phyloP scores from a whole-genome alignment of 805 yeast genomes.

The Lachancea thermotolerans region DNA sequence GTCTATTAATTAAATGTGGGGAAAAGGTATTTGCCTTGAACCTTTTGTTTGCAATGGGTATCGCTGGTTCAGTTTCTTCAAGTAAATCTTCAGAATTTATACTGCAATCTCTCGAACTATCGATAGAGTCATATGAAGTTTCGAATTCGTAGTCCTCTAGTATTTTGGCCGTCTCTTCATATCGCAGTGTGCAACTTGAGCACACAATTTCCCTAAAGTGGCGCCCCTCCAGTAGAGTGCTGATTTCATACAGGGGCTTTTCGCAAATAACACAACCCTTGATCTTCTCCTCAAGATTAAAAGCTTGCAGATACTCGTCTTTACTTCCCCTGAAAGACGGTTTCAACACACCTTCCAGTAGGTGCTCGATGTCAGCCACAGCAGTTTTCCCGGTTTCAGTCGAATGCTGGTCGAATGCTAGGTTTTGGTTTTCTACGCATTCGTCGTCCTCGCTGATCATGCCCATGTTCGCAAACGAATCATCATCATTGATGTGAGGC shows the following conservation, averaged over 20 bases:
- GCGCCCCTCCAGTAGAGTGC: constrained; percentile 25
- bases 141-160: constrained; percentile 36
- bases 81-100: constrained; percentile 7
- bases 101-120: constrained; percentile 6
- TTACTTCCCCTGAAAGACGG: constrained; percentile 8
- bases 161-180: constrained; percentile 42
- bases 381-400: constrained; percentile 1
- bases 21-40: constrained; percentile 25
- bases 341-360: constrained; percentile 17
- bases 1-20: constrained; percentile 24
- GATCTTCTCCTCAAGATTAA: constrained; percentile 18
- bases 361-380: constrained; percentile 7
- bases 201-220: constrained; percentile 53
- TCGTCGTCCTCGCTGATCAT: constrained; percentile 4
- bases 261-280: constrained; percentile 61
- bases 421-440: too few relatives aligned
- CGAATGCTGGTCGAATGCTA: background rate
- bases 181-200: constrained; percentile 51
- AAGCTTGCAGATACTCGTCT: constrained; percentile 20
- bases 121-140: constrained; percentile 17
- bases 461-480: constrained; percentile 5
- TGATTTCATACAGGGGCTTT: constrained; percentile 57
- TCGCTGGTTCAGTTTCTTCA: constrained; percentile 6
- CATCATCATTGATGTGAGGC: constrained; percentile 6
- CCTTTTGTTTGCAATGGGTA: constrained; percentile 6